Base-by-base conservation (phyloP, 352 stramenopile species). In the Phytophthora multivora region DNA sequence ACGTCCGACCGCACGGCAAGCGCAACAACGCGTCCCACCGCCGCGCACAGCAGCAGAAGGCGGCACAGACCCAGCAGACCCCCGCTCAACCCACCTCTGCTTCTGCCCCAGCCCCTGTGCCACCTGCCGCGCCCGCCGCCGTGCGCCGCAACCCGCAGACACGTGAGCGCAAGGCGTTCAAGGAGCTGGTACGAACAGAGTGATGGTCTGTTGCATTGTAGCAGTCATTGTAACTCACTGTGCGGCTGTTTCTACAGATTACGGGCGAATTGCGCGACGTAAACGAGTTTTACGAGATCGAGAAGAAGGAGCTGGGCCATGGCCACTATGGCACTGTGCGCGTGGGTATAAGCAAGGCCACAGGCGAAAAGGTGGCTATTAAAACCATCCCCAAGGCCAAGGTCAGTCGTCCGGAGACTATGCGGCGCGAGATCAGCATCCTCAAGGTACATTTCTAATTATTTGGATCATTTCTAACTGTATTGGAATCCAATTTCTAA, bases 381-480 rank as follows among this genome's bases (percentile, higher is more conserved):
- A 99, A 99, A 84, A 98, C 95, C 16, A 99, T 99, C 65, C 83
- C 92, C 39, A 99, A 99, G 85, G 83, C 85, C 18, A 98, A 98
- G 66, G 95, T 99, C 18, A 91, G 82, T 19, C 67, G 71, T 7
- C 69, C 98, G 3, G 96, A 99, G 69, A 97, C 94, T n/a, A 90
- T 99, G 57, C 95, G 93, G 51, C 89, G 90, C 57, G 91, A 97
- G 68, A 96, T 97, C 52, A 89, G 85, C 64, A 97, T 97, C 61
- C 81, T 97, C 8, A 87, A 95, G 35, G 35, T 40, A 40, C 13
- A 4, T 40, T 40, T 18, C n/a, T 19, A n/a, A n/a, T 12, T 15
- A 16, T 39, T n/a, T 39, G 33, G 11, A 15, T 16, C 33, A 18
- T 40, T 40, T n/a, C 7, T 40, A 19, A n/a, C 13, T 19, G 7